These are phyloP conservation scores for Cordyceps cicadae DNA, from an alignment of 2,329 filamentous ascomycete genomes.

Conservation along the genomic window DNA sequence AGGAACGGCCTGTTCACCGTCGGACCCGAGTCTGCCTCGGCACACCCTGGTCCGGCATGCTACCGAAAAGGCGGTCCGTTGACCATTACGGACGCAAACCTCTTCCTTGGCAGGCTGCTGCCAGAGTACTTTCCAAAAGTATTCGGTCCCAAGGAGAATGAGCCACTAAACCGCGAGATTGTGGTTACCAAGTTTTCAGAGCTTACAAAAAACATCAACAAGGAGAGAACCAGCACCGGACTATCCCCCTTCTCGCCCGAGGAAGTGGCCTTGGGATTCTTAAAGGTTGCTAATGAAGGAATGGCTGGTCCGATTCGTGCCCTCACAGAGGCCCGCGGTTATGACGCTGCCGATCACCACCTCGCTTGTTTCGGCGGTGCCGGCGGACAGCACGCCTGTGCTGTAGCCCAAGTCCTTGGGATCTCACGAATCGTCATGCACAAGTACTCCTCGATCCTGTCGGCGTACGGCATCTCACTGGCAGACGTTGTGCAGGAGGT, in stretches of 20 bases:
- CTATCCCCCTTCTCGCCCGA: conserved; percentile 23
- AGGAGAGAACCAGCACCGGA: conserved; percentile 21
- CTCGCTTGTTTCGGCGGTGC: conserved; percentile 30
- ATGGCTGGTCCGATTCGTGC: conserved; percentile 29
- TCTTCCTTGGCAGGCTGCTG: conserved; percentile 52
- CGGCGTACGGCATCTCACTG: conserved; percentile 38
- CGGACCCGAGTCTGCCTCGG: conserved; percentile 62
- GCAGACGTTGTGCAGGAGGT: conserved; percentile 37
- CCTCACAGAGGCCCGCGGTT: conserved; percentile 28
- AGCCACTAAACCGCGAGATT: conserved; percentile 36
- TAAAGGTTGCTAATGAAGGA: conserved; percentile 29
- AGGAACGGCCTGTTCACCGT: conserved; percentile 66
- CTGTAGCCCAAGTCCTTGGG: conserved; percentile 33
- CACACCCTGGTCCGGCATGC: conserved; percentile 63
- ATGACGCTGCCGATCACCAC: conserved; percentile 27
- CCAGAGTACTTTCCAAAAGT: conserved; percentile 66
- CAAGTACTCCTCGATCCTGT: conserved; percentile 36
- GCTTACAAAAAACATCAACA: conserved; percentile 35
- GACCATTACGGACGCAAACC: conserved; percentile 65
- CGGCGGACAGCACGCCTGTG: conserved; percentile 36
- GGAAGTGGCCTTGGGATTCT: conserved; percentile 29
- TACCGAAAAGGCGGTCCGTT: conserved; percentile 65
- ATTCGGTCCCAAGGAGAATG: conserved; percentile 60
- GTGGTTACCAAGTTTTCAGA: conserved; percentile 32
- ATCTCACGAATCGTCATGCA: conserved; percentile 36